Base-by-base conservation (phyloP, 306 rosid genomes). In the Senna siamea region DNA sequence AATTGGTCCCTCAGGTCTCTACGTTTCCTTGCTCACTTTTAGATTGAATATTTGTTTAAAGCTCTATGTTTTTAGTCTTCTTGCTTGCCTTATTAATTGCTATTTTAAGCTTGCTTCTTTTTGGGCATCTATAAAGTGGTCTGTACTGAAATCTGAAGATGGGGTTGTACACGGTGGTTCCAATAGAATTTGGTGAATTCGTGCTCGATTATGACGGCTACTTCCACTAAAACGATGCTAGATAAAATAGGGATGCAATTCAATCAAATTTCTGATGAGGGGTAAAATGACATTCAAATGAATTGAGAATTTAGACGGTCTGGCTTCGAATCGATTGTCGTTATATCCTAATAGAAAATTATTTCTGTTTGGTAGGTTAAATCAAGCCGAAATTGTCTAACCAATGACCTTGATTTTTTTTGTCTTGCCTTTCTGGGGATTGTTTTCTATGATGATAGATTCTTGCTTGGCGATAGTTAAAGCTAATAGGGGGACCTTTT, bases 1-100 rank as follows among this genome's bases (percentile, higher is more conserved):
- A 44, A 80, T 89, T 11, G 98, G 98, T 2, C 84, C 96, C 69
- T 69, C 90, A 59, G 96, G 98, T 89, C 8, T 53, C 12, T 11
- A 15, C 18, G 14, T 22, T 55, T 40, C 18, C 56, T 47, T 8
- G 14, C 17, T 44, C 0, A 15, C 37, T 50, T 15, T 51, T 7
- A 41, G 2, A 37, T n/a, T 17, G 2, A 37, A 22, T 17, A 2
- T 54, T 51, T 7, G 46, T 3, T 41, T 19, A 9, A 26, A 23
- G 12, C 14, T 32, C 28, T 43, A 8, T 34, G 9, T 76, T 57
- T 3, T 10, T 4, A 38, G 13, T 5, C 9, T 22, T 18, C 9
- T 41, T 48, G 15, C 3, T 53, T 19, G 8, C 13, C 10, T 11
- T 22, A 9, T 55, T 41, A 7, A 51, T 52, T 48, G 28, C 13